Percentiles rank a stretch among this genome's conserved stretches.
Conservation (phyloP, 2,329 filamentous ascomycete species). For the Pseudocercospora eumusae region DNA sequence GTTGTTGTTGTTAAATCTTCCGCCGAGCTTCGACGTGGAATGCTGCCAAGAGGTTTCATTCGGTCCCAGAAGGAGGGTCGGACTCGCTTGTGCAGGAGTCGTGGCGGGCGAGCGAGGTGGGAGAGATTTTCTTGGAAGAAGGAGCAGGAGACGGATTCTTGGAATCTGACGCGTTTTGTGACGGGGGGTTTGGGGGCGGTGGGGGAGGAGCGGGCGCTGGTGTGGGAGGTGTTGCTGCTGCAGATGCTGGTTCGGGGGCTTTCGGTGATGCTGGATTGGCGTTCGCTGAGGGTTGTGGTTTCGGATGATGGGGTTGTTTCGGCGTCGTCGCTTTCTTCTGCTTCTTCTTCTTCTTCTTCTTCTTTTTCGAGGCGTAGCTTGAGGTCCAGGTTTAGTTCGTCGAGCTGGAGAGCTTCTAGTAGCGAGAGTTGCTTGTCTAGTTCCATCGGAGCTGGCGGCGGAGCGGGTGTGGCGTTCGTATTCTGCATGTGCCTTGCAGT, state of each 20-base stretch:
- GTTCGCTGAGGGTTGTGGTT: constrained; percentile 19
- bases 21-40: constrained; percentile 17
- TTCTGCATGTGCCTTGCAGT: constrained; percentile 12
- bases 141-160: constrained; percentile 25
- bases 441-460: constrained; percentile 11
- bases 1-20: constrained; percentile 8
- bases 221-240: constrained; percentile 23
- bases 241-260: constrained; percentile 22
- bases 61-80: constrained; percentile 24
- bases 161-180: constrained; percentile 22
- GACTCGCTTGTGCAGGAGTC: constrained; percentile 9
- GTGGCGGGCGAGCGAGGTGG: constrained; percentile 10
- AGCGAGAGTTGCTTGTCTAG: constrained; percentile 14
- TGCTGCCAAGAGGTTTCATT: constrained; percentile 20
- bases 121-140: constrained; percentile 23
- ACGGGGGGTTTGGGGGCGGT: constrained; percentile 13
- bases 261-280: constrained; percentile 22
- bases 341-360: too few species aligned
- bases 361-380: constrained; percentile 3
- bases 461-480: constrained; percentile 13
- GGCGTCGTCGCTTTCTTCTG: too few species aligned
- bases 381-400: constrained; percentile 13
- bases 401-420: constrained; percentile 14
- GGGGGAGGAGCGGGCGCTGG: constrained; percentile 6
- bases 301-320: constrained; percentile 19